Percentiles rank a stretch among this genome's conserved stretches.
phyloP scores from a whole-genome alignment of 345 rosid species.

The Murraya paniculata region DNA sequence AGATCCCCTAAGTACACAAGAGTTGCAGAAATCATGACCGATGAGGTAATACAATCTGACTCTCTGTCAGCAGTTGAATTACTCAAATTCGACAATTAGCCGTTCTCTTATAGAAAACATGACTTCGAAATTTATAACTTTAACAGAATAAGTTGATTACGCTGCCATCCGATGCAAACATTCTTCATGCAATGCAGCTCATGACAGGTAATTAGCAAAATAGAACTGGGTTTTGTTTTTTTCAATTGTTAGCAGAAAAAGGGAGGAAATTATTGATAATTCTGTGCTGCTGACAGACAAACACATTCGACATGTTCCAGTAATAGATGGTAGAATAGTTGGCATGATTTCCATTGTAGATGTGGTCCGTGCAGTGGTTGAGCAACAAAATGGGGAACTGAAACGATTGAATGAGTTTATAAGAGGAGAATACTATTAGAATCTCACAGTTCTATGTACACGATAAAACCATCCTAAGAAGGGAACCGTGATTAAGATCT shows the following conservation, averaged over 20 bases:
- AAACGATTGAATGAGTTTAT: constrained; percentile 78
- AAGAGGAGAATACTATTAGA: constrained; percentile 67
- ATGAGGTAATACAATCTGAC: constrained; percentile 45
- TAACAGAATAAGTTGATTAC: constrained; percentile 60
- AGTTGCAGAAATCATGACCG: constrained; percentile 84
- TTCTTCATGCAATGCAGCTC: constrained; percentile 80
- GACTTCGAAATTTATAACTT: not conserved
- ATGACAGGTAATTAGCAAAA: constrained; percentile 62
- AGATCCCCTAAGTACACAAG: constrained; percentile 63
- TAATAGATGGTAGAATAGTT: constrained; percentile 72
- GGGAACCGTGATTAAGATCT: not conserved
- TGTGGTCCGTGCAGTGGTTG: constrained; percentile 75
- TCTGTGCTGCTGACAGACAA: constrained; percentile 40
- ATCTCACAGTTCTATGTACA: not conserved
- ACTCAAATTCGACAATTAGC: not conserved
- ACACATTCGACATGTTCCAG: constrained; percentile 76
- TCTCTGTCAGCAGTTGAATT: not conserved
- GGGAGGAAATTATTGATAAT: not conserved
- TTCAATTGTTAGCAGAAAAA: not conserved
- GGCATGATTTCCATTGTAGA: constrained; percentile 88
- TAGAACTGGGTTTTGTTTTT: not conserved
- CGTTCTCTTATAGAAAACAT: constrained; percentile 2
- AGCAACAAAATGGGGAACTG: constrained; percentile 76
- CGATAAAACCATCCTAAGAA: not conserved
- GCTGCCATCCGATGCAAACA: constrained; percentile 65